Evolutionary conservation across 352 stramenopile species (phyloP), one percentile per base, ranked within the genome.

Genomic region (Thalassiosira ordinaria): DNA sequence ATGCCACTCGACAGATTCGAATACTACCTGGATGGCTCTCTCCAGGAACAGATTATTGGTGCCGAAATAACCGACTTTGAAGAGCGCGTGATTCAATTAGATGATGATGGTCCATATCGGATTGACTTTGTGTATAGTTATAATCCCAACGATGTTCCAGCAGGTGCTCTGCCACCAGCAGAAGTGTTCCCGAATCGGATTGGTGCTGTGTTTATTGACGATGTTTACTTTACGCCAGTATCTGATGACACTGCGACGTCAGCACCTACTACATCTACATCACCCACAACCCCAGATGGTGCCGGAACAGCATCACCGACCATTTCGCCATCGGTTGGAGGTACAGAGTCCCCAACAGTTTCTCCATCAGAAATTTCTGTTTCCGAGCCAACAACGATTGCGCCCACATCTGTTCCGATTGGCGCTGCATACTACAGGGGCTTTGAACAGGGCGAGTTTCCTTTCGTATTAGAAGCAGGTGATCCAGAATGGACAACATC

Each of bases 81-180:
- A n/a, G 41, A 71, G 7, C 29, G 47, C 11, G 49, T 31, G 1
- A n/a, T 71, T 4, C 8, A 24, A 51, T 24, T 75, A 20, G 29
- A 7, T 24, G 24, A 53, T 8, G 67, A n/a, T n/a, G n/a, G 67
- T 14, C 11, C 9, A 26, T 55, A 76, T 51, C 4, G 7, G 3
- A 47, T 68, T 53, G 20, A 52, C 8, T 67, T 59, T n/a, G 35
- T 66, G 14, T 76, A 76, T 27, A 52, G 18, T 26, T 76, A 68
- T 55, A 68, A 76, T 55, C 67, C 55, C 2, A 31, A 24, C 3
- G 4, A n/a, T 41, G 6, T 33, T 13, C 22, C 33, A 3, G 27
- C 27, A 16, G 1, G 7, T 8, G 35, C 4, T 35, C 24, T 53
- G 2, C 33, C 55, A 1, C 35, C 51, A 14, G 24, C 26, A 56